Evolutionary conservation across 768 basidiomycete species (phyloP).

Genomic region (Leccinum olivaceopallidum): DNA sequence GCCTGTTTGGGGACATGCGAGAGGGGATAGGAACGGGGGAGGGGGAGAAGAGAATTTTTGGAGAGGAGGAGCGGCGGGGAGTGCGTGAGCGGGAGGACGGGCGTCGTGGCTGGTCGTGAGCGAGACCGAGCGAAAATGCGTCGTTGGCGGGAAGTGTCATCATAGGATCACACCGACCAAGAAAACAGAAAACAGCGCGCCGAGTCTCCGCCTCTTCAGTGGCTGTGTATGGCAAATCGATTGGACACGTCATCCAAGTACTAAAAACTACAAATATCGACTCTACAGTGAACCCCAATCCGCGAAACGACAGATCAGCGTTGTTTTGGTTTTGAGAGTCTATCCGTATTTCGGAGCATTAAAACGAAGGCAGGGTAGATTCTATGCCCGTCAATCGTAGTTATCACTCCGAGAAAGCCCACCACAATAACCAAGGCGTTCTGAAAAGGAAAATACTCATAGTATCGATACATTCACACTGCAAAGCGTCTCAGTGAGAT

Average conservation of each 20-base stretch:
- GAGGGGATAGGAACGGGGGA: slow-evolving; percentile 23
- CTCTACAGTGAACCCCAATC: slow-evolving; percentile 36
- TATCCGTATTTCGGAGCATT: slow-evolving; percentile 74
- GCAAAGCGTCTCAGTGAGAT: background rate
- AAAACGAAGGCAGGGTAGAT: slow-evolving; percentile 77
- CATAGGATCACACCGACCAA: slow-evolving; percentile 7
- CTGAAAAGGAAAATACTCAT: background rate
- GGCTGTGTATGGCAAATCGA: slow-evolving; percentile 14
- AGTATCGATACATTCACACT: background rate
- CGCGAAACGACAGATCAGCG: slow-evolving; percentile 29
- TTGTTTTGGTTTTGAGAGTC: slow-evolving; percentile 63
- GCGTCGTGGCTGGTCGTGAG: slow-evolving; percentile 36
- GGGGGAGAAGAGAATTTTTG: slow-evolving; percentile 44
- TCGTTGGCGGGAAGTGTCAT: slow-evolving; percentile 37
- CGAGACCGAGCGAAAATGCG: slow-evolving; percentile 37
- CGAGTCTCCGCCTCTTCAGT: background rate
- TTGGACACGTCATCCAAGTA: background rate
- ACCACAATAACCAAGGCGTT: background rate
- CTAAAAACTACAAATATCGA: slow-evolving; percentile 20
- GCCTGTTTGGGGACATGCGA: slow-evolving; percentile 41
- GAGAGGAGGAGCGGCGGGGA: slow-evolving; percentile 46
- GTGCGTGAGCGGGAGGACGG: slow-evolving; percentile 25
- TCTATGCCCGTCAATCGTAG: slow-evolving; percentile 69
- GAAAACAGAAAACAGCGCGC: slow-evolving; percentile 1
- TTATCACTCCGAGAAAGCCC: slow-evolving; percentile 69